phyloP scores from a whole-genome alignment of 352 stramenopile species.

The Globisporangium nunn region DNA sequence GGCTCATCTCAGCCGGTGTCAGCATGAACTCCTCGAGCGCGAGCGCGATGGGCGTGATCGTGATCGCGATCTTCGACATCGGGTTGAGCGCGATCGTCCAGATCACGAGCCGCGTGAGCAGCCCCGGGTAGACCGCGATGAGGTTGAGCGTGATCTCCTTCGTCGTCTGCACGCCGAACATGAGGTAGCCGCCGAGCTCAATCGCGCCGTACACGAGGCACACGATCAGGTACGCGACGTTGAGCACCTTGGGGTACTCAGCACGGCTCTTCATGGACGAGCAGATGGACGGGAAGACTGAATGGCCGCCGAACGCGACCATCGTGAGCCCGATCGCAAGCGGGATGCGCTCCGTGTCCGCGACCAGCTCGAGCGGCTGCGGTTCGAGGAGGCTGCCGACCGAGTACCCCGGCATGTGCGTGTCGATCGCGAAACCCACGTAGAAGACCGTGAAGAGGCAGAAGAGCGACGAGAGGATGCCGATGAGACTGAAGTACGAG shows the following conservation, averaged over 20 bases:
- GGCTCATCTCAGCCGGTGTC: slow-evolving; percentile 28
- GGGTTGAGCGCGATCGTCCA: slow-evolving; percentile 84
- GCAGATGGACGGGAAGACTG: slow-evolving; percentile 87
- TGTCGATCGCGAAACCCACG: slow-evolving; percentile 58
- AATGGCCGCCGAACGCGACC: slow-evolving; percentile 84
- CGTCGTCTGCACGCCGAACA: slow-evolving; percentile 72
- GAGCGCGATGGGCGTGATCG: slow-evolving; percentile 70
- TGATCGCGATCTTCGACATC: slow-evolving; percentile 87
- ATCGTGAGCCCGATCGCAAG: slow-evolving; percentile 80
- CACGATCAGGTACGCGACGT: slow-evolving; percentile 71
- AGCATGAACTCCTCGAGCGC: slow-evolving; percentile 71
- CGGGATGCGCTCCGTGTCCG: slow-evolving; percentile 57
- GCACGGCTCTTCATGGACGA: slow-evolving; percentile 62
- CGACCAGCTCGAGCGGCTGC: slow-evolving; percentile 55
- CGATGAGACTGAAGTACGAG: slow-evolving; percentile 80
- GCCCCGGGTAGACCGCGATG: slow-evolving; percentile 52
- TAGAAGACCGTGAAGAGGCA: slow-evolving; percentile 74
- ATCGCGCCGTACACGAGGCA: slow-evolving; percentile 69
- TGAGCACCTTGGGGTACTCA: slow-evolving; percentile 59
- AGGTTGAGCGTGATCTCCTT: slow-evolving; percentile 86
- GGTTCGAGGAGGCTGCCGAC: slow-evolving; percentile 54
- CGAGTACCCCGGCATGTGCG: slow-evolving; percentile 23
- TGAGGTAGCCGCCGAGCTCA: slow-evolving; percentile 72
- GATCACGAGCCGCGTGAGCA: slow-evolving; percentile 58
- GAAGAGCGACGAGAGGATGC: slow-evolving; percentile 79